Base-by-base conservation (phyloP, 495 filamentous ascomycete genomes). In the Choiromyces venosus region DNA sequence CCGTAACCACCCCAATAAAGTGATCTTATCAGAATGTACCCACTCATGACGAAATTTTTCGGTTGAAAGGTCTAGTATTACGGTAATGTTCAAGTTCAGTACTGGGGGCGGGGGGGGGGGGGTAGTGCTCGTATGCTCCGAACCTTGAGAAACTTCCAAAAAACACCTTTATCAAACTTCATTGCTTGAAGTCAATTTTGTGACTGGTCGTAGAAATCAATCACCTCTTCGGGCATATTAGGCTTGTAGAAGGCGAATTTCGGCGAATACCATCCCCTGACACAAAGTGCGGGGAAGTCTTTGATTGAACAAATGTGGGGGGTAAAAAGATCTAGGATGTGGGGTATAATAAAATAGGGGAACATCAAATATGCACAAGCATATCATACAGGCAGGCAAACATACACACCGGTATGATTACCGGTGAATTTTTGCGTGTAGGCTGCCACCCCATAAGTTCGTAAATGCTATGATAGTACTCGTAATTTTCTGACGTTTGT, bases 381-480 rank as follows among this genome's bases (percentile, higher is more conserved):
- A 61, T 61, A 61, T 61, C 52, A 33, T 61, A 14, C 52, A 61
- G 8, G 52, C 52, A 29, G 25, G 52, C 6, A 21, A 52, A 52
- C n/a, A 52, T 52, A 61, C 46, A 29, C 46, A 33, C 52, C 52
- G 52, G 52, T 61, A 33, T 61, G 52, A 61, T 61, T 61, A 61
- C 52, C 52, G 25, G 52, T 61, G 33, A 14, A 10, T 61, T 33
- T 7, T 61, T 61, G 10, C 16, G 52, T 2, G 52, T 33, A 61
- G 52, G 52, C 25, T 61, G 25, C 12, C 52, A 33, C 25, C 52
- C 12, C 25, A 16, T 29, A 29, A 29, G 52, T 61, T 61, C 25
- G 52, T 29, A 18, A 61, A 61, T 12, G 52, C 52, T 4, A 61
- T 12, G 9, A 25, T 25, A 33, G 25, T n/a, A n/a, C n/a, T n/a